Base-by-base conservation (phyloP, 2,329 filamentous ascomycete genomes). In the Ampelomyces quisqualis region DNA sequence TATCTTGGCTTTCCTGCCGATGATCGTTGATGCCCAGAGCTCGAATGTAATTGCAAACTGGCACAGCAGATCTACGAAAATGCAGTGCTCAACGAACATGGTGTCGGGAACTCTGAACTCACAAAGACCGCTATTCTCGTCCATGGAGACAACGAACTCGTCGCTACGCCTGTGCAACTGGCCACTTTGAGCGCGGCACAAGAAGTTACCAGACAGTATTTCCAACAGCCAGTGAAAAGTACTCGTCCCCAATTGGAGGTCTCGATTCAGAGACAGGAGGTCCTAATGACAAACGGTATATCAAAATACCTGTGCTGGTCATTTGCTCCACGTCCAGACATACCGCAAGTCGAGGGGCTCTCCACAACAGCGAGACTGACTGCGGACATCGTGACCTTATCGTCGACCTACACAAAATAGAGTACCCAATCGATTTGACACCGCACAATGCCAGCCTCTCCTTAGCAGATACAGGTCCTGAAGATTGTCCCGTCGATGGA, bases 331-430 rank as follows among this genome's bases (percentile, higher is more conserved):
- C 19, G 7, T 18, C 36, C 6, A 14, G 28, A 4, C 37, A 48
- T 22, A 9, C 5, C 4, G 4, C n/a, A 5, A 15, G 15, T n/a
- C 21, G 22, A n/a, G n/a, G n/a, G n/a, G n/a, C n/a, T n/a, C 3
- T 20, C 21, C 21, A 18, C 28, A 31, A 17, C 28, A 31, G 10
- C 7, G 7, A 13, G 6, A 8, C 28, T 32, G 5, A 7, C 21
- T 13, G 32, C 29, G 32, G 24, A 34, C 23, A 3, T 26, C 51
- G 4, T 23, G 19, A 32, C 4, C 21, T 45, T 14, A 34, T 36
- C 7, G 32, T 66, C 8, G 62, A 65, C 35, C 34, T 67, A 1
- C 60, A 65, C 32, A 65, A 56, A 1, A 49, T 50, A 5, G 62
- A 66, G 39, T 45, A 49, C 14, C 61, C 62, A 2, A 60, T 66